Percentiles rank a stretch among this genome's conserved stretches.
Conservation (phyloP, 2,329 filamentous ascomycete species). For the Colletotrichum spinosum region DNA sequence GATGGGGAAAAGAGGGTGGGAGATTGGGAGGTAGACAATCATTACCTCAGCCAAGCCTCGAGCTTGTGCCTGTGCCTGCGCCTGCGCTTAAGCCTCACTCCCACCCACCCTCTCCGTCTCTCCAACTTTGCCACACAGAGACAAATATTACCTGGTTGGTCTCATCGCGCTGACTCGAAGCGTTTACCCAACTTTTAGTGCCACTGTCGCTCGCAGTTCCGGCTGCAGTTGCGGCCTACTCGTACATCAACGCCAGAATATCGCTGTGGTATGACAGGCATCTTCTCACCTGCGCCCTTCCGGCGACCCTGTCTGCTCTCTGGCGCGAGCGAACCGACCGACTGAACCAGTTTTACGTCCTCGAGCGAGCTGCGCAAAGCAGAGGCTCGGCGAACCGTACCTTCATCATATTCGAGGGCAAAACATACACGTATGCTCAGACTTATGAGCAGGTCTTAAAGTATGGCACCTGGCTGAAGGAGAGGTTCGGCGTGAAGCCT, state of each 20-base stretch:
- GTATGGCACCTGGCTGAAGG: slow-evolving; percentile 81
- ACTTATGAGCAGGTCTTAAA: slow-evolving; percentile 77
- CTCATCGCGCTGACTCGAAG: slow-evolving; percentile 21
- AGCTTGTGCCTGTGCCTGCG: no score
- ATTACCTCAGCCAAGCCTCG: slow-evolving; percentile 13
- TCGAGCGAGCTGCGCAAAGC: slow-evolving; percentile 74
- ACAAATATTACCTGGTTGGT: slow-evolving; percentile 1
- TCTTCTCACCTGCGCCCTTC: slow-evolving; percentile 67
- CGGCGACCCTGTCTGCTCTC: slow-evolving; percentile 55
- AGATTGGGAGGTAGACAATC: neutral
- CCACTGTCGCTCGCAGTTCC: slow-evolving; percentile 67
- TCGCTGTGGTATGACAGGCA: slow-evolving; percentile 74
- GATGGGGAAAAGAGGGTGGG: no score
- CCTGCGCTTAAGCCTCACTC: no score
- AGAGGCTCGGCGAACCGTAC: slow-evolving; percentile 62
- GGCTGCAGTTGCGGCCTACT: slow-evolving; percentile 73
- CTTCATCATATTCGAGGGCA: slow-evolving; percentile 77
- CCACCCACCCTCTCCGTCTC: neutral
- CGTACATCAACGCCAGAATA: slow-evolving; percentile 81
- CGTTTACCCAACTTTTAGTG: slow-evolving; percentile 49
- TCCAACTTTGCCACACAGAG: neutral
- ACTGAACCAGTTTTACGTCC: slow-evolving; percentile 78
- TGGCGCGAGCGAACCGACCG: slow-evolving; percentile 67
- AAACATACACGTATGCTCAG: slow-evolving; percentile 79
- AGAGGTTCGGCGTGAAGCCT: slow-evolving; percentile 70